Evolutionary conservation across 805 yeast genomes (phyloP).

Genomic region (Yamadazyma phyllophila): DNA sequence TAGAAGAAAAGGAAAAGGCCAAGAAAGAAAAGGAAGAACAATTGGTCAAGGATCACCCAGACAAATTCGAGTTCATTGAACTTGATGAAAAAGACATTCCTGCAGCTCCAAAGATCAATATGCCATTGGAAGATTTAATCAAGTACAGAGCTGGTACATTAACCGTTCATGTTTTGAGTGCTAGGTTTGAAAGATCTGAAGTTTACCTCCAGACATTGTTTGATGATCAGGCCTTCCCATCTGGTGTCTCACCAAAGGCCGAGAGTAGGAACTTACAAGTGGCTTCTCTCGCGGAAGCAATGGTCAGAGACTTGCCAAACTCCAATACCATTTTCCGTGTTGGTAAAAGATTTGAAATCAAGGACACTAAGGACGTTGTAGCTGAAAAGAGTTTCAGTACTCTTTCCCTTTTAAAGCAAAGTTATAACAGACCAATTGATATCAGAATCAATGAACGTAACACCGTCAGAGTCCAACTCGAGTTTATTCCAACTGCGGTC

Average conservation of each 20-base stretch:
- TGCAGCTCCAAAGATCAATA: conserved; percentile 40
- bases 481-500: conserved; percentile 58
- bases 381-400: conserved; percentile 52
- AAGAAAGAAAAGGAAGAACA: conserved; percentile 51
- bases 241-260: conserved; percentile 50
- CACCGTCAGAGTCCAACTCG: conserved; percentile 47
- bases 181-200: conserved; percentile 47
- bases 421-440: conserved; percentile 45
- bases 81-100: conserved; percentile 35
- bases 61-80: conserved; percentile 63
- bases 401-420: conserved; percentile 50
- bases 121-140: conserved; percentile 52
- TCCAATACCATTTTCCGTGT: conserved; percentile 57
- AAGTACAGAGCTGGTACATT: conserved; percentile 62
- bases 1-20: conserved; percentile 35
- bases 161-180: conserved; percentile 51
- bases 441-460: conserved; percentile 43
- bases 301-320: conserved; percentile 68
- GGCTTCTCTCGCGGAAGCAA: conserved; percentile 54
- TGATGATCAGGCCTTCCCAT: conserved; percentile 64
- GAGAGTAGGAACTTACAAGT: conserved; percentile 43
- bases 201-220: conserved; percentile 56
- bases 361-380: conserved; percentile 46
- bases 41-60: conserved; percentile 54
- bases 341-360: conserved; percentile 50